Evolutionary conservation across 179 eudicot species (phyloP), one percentile per base, ranked within the genome.

Genomic region (Spinacia oleracea): DNA sequence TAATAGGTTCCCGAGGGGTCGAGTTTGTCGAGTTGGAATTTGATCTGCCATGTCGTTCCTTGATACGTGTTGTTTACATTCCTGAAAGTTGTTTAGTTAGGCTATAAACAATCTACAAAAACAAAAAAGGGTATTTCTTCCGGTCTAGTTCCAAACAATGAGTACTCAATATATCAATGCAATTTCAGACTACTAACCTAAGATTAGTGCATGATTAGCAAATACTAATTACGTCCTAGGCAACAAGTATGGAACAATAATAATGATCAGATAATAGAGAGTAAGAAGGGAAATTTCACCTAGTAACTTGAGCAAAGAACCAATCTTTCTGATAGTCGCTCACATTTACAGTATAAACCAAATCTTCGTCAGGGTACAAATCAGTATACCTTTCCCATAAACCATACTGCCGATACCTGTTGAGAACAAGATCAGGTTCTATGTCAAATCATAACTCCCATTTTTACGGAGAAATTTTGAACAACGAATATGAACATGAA

Each of bases 31-130:
- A 93, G 91, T 77, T 85, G 87, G 86, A 96, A 96, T 79, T 84
- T 93, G 75, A 96, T 91, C 78, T 90, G 89, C 99, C 99, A 96
- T 60, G 99, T 92, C 2, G 98, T 93, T 71, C 91, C 94, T 84
- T 85, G 78, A 68, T 87, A 93, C 63, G 87, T 83, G 29, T 84
- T 84, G 72, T 81, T 88, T 27, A 72, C 89, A 75, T 81, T 93
- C 85, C 98, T 95, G 82, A 71, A 58, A 78, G 56, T 16, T 38
- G 0, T 16, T 38, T 35, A 40, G 48, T 77, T 27, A 77, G 10
- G 60, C 38, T 23, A 70, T 70, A 4, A 5, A 6, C 9, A 5
- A n/a, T 38, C 46, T 67, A 3, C 67, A 29, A 21, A 35, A 21
- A 42, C 16, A 6, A 14, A 11, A 2, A 34, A 7, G n/a, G n/a